Evolutionary conservation across 1,284 basidiomycete genomes (phyloP).

Genomic region (Leccinum cinnamomeum): DNA sequence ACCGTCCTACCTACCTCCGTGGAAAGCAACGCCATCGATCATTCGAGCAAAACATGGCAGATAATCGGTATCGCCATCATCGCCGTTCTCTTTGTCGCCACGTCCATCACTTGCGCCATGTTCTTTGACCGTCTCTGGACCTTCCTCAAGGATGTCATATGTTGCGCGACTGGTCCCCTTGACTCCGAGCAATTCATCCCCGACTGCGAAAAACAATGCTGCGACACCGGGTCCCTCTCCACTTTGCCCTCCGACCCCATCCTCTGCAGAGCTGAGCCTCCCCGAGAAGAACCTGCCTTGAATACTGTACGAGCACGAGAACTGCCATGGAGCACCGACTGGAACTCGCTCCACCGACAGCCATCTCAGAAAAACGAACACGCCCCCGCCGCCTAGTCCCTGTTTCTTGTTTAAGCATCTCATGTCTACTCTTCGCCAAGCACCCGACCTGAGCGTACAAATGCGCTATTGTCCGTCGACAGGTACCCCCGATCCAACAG

Average conservation of each 20-base stretch:
- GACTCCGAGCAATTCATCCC: constrained; percentile 56
- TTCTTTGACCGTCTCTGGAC: constrained; percentile 69
- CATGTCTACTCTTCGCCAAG: constrained; percentile 10
- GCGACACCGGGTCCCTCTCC: constrained; percentile 53
- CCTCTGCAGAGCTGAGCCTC: constrained; percentile 4
- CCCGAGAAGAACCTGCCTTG: background rate
- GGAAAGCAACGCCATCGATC: constrained; percentile 8
- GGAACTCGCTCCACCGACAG: constrained; percentile 22
- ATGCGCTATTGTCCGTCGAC: constrained; percentile 6
- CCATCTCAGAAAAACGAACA: constrained; percentile 23
- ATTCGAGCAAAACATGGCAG: constrained; percentile 51
- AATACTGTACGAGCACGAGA: constrained; percentile 19
- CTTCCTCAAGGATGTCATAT: constrained; percentile 51
- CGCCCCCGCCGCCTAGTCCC: constrained; percentile 9
- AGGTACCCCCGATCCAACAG: background rate
- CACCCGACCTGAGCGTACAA: constrained; percentile 12
- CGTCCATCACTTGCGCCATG: constrained; percentile 51
- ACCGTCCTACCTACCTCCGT: constrained; percentile 6
- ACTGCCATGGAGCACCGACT: constrained; percentile 27
- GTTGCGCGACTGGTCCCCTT: constrained; percentile 38
- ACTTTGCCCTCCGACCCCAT: constrained; percentile 23
- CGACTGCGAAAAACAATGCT: constrained; percentile 61
- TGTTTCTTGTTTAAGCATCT: background rate
- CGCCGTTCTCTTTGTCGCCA: constrained; percentile 54
- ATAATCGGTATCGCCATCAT: constrained; percentile 64